A percentile compares a stretch with the other conserved stretches of the same genome.
Evolutionary conservation across 2,329 filamentous ascomycete species (phyloP).

Genomic region (Penicillium thymicola): DNA sequence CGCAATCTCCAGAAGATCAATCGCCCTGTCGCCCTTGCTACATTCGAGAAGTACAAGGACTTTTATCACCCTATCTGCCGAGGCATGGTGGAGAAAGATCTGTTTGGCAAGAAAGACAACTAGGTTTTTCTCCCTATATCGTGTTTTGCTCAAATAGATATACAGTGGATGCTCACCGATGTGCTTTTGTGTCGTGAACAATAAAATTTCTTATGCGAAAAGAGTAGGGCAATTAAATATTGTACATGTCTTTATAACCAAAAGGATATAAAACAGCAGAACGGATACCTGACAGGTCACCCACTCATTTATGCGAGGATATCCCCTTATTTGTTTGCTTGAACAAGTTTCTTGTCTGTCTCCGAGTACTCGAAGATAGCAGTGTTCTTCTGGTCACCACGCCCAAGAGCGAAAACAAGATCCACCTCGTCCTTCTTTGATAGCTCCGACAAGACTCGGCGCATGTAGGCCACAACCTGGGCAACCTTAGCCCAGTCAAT

Average conservation of each 20-base stretch:
- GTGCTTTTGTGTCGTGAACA: not conserved
- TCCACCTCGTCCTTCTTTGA: constrained; percentile 53
- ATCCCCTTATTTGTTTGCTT: constrained; percentile 24
- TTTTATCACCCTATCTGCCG: constrained; percentile 96
- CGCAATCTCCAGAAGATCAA: constrained; percentile 72
- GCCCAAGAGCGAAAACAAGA: constrained; percentile 51
- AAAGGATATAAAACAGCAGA: not conserved
- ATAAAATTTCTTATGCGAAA: not conserved
- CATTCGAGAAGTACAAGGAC: constrained; percentile 80
- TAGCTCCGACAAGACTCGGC: constrained; percentile 54
- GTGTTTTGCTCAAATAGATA: not conserved
- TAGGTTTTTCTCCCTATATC: not conserved
- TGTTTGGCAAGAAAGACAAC: constrained; percentile 49
- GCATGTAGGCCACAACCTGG: constrained; percentile 61
- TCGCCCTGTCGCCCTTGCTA: constrained; percentile 69
- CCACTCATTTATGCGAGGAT: not conserved
- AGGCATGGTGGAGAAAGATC: constrained; percentile 80
- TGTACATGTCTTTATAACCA: constrained; percentile 14
- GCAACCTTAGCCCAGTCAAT: constrained; percentile 61
- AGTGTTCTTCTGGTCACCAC: constrained; percentile 35
- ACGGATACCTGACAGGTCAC: not conserved
- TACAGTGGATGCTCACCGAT: not conserved
- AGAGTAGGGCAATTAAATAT: constrained; percentile 8
- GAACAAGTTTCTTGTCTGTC: constrained; percentile 40
- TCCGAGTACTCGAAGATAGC: constrained; percentile 35